These are phyloP conservation scores for Candida golubevii DNA, from an alignment of 805 yeast species.

Conservation along the genomic window DNA sequence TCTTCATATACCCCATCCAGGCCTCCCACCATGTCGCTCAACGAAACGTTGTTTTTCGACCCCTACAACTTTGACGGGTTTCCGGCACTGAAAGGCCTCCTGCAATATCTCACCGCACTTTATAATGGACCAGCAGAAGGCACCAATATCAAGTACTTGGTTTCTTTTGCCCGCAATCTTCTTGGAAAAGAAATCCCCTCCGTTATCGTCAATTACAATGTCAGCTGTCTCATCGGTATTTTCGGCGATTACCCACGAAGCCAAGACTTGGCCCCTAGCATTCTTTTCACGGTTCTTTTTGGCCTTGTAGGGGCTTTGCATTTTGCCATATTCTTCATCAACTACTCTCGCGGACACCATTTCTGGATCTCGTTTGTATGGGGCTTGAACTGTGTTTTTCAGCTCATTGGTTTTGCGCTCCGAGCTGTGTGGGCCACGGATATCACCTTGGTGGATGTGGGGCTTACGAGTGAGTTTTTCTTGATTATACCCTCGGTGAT, in stretches of 20 bases:
- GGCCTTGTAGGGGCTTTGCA: conserved; percentile 16
- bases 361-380: conserved; percentile 20
- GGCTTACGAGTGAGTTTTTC: conserved; percentile 17
- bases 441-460: conserved; percentile 12
- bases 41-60: conserved; percentile 6
- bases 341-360: conserved; percentile 19
- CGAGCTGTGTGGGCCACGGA: conserved; percentile 18
- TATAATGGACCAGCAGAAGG: conserved; percentile 15
- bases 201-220: conserved; percentile 11
- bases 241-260: conserved; percentile 20
- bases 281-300: conserved; percentile 16
- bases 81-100: conserved; percentile 16
- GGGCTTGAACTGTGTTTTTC: conserved; percentile 14
- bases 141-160: conserved; percentile 12
- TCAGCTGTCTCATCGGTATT: conserved; percentile 15
- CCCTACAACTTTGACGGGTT: conserved; percentile 16
- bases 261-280: conserved; percentile 17
- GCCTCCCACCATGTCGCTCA: not conserved
- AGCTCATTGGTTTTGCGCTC: conserved; percentile 15
- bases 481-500: conserved; percentile 17
- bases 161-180: conserved; percentile 8
- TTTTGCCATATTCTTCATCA: conserved; percentile 14
- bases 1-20: not conserved
- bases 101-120: conserved; percentile 11
- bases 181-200: conserved; percentile 12